phyloP scores from a whole-genome alignment of 2,329 filamentous ascomycete genomes.

The Colletotrichum euphorbiae region DNA sequence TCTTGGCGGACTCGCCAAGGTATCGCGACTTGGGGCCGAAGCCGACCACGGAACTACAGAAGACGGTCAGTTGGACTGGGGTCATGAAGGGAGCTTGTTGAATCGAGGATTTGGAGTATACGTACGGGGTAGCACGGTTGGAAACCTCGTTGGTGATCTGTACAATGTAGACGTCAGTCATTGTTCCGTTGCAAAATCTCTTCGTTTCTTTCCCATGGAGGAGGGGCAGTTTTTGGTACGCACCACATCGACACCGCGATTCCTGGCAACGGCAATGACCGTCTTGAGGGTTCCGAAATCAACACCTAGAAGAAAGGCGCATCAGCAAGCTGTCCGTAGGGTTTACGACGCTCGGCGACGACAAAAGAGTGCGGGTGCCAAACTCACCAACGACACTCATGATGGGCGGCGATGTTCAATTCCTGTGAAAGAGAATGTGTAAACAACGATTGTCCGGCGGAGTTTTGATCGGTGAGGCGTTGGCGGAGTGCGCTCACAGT shows the following conservation, averaged over 20 bases:
- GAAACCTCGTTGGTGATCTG: slow-evolving; percentile 99
- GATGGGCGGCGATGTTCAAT: slow-evolving; percentile 48
- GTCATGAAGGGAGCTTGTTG: slow-evolving; percentile 36
- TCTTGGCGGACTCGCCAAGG: slow-evolving; percentile 95
- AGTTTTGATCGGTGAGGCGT: slow-evolving; percentile 9
- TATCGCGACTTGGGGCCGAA: slow-evolving; percentile 96
- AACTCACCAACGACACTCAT: slow-evolving; percentile 68
- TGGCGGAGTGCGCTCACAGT: slow-evolving; percentile 38
- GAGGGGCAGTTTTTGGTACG: slow-evolving; percentile 59
- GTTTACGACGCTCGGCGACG: not conserved
- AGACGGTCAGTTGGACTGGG: slow-evolving; percentile 34
- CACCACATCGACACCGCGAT: slow-evolving; percentile 99
- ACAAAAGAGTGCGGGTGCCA: slow-evolving; percentile 17
- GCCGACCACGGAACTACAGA: slow-evolving; percentile 84
- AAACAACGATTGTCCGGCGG: slow-evolving; percentile 32
- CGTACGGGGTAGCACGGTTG: slow-evolving; percentile 97
- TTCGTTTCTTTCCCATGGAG: slow-evolving; percentile 2
- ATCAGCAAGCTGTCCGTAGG: slow-evolving; percentile 34
- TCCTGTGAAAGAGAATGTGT: slow-evolving; percentile 24
- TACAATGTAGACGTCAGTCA: slow-evolving; percentile 42
- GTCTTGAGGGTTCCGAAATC: slow-evolving; percentile 98
- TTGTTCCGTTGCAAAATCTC: slow-evolving; percentile 11
- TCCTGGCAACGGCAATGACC: slow-evolving; percentile 96
- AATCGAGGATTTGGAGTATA: slow-evolving; percentile 46
- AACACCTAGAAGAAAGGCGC: slow-evolving; percentile 68